These are phyloP conservation scores for Nakazawaea laoshanensis DNA, from an alignment of 805 yeast species.

Conservation along the genomic window DNA sequence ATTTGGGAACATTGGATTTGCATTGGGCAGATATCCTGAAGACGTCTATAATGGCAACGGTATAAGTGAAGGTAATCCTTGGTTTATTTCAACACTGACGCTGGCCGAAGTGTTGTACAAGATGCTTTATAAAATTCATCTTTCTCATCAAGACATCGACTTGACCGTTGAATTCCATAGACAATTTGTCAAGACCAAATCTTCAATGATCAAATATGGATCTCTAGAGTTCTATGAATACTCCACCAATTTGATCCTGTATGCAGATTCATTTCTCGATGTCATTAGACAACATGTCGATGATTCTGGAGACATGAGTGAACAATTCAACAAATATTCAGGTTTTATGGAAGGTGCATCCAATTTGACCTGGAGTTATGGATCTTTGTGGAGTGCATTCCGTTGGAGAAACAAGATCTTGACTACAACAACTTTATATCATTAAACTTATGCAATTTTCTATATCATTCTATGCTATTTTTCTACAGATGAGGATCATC, in stretches of 20 bases:
- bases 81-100: slow-evolving; percentile 76
- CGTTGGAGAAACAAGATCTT: slow-evolving; percentile 49
- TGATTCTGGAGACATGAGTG: slow-evolving; percentile 69
- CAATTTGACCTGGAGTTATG: slow-evolving; percentile 86
- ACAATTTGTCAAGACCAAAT: not conserved
- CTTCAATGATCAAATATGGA: slow-evolving; percentile 14
- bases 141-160: slow-evolving; percentile 25
- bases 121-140: slow-evolving; percentile 36
- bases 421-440: not conserved
- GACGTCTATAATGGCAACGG: slow-evolving; percentile 77
- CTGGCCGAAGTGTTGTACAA: slow-evolving; percentile 59
- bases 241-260: slow-evolving; percentile 35
- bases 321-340: slow-evolving; percentile 73
- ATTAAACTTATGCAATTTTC: not conserved
- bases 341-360: slow-evolving; percentile 88
- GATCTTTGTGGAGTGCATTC: slow-evolving; percentile 63
- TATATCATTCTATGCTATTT: not conserved
- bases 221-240: slow-evolving; percentile 38
- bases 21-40: slow-evolving; percentile 88
- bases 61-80: slow-evolving; percentile 78
- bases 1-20: slow-evolving; percentile 43
- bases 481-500: not conserved
- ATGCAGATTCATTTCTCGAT: slow-evolving; percentile 60
- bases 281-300: slow-evolving; percentile 53
- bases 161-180: slow-evolving; percentile 11